These are phyloP conservation scores for Tilletia setariae DNA, from an alignment of 1,284 basidiomycete genomes.

Conservation along the genomic window DNA sequence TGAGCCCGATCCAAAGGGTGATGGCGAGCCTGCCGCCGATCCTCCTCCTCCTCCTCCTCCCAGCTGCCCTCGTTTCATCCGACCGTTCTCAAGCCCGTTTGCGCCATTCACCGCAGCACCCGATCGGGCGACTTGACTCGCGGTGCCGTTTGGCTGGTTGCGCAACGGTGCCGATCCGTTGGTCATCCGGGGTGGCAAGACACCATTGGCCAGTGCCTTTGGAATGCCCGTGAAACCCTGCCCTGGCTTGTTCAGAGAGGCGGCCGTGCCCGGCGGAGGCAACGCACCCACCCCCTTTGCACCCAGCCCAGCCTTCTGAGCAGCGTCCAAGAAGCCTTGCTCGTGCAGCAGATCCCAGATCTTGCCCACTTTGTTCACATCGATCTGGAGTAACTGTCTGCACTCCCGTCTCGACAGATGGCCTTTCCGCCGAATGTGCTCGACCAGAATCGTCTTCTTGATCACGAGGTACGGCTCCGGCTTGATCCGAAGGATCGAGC, in stretches of 20 bases:
- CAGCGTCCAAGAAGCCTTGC: slow-evolving; percentile 41
- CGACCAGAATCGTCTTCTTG: slow-evolving; percentile 48
- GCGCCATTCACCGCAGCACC: background rate
- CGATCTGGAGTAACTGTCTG: slow-evolving; percentile 43
- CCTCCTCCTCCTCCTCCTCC: too few relatives aligned
- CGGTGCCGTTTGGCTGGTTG: too few relatives aligned
- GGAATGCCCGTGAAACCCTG: background rate
- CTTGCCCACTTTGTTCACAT: slow-evolving; percentile 45
- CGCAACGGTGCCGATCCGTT: too few relatives aligned
- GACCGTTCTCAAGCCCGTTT: background rate
- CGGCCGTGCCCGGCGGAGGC: background rate
- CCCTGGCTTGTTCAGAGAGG: background rate
- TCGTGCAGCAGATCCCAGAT: slow-evolving; percentile 51
- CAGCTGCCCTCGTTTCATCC: background rate
- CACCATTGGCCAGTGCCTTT: too few relatives aligned
- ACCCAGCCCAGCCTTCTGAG: background rate
- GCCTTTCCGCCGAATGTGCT: slow-evolving; percentile 38
- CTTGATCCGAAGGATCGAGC: slow-evolving; percentile 47
- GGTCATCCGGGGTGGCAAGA: too few relatives aligned
- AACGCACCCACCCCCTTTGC: slow-evolving; percentile 6
- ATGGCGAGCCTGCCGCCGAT: too few relatives aligned
- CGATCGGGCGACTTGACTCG: background rate
- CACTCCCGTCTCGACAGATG: slow-evolving; percentile 44
- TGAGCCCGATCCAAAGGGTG: too few relatives aligned
- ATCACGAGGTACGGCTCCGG: slow-evolving; percentile 49